Evolutionary conservation across 2,329 filamentous ascomycete genomes (phyloP).

Genomic region (Paecilomyces formosus): DNA sequence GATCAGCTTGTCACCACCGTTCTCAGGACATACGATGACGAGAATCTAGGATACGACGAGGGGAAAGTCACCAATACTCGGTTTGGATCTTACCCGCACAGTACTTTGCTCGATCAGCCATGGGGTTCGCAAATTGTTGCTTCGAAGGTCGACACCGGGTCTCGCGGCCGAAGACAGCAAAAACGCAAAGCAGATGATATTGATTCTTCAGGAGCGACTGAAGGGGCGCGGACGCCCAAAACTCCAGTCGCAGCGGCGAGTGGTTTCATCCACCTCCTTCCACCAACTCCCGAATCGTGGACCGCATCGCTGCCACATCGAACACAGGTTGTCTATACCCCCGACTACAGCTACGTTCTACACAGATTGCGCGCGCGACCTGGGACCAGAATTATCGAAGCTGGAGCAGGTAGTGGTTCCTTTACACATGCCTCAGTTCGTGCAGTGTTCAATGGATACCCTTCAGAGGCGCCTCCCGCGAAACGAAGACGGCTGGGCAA

Average conservation of each 20-base stretch:
- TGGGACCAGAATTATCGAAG: conserved; percentile 41
- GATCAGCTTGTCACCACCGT: conserved; percentile 75
- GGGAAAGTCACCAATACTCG: conserved; percentile 81
- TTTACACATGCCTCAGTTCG: conserved; percentile 45
- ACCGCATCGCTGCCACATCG: conserved; percentile 44
- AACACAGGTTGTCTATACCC: conserved; percentile 47
- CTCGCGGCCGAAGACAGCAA: conserved; percentile 62
- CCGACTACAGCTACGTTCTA: conserved; percentile 47
- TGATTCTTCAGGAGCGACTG: conserved; percentile 23
- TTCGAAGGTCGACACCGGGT: conserved; percentile 83
- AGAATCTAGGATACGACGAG: conserved; percentile 65
- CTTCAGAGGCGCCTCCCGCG: conserved; percentile 12
- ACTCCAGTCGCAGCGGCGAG: conserved; percentile 33
- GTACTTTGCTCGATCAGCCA: conserved; percentile 65
- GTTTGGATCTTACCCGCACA: conserved; percentile 85
- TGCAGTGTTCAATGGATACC: conserved; percentile 42
- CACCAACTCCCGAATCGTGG: conserved; percentile 45
- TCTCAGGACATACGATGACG: conserved; percentile 54
- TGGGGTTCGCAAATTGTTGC: conserved; percentile 93
- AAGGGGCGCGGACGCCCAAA: conserved; percentile 20
- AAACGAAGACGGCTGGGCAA: conserved; percentile 31
- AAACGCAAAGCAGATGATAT: conserved; percentile 42
- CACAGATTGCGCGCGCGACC: conserved; percentile 41
- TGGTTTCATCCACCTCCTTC: conserved; percentile 43
- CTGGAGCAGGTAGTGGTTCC: conserved; percentile 45